phyloP scores from a whole-genome alignment of 1,284 basidiomycete genomes.

The Agaricales sp. region DNA sequence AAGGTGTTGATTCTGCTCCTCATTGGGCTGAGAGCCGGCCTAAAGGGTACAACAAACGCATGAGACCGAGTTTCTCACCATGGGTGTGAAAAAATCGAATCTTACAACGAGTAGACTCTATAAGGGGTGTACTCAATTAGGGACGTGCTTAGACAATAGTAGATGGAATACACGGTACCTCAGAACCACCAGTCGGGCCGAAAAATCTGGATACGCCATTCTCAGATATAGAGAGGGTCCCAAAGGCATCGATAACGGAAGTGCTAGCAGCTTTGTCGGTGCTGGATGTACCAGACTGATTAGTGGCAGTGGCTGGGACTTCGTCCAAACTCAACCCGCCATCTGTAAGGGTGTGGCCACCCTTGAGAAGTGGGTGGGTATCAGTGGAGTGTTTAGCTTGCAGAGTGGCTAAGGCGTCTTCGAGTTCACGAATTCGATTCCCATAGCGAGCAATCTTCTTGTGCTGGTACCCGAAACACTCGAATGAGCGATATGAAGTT shows the following conservation, averaged over 20 bases:
- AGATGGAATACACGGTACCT: no score
- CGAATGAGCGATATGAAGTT: no score
- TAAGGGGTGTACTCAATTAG: no score
- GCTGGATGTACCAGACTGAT: constrained; percentile 24
- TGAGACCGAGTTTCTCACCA: no score
- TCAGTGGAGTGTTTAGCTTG: constrained; percentile 41
- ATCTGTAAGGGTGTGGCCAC: no score
- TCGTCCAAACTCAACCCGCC: constrained; percentile 35
- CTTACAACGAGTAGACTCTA: no score
- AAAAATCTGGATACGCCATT: constrained; percentile 53
- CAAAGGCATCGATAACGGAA: constrained; percentile 43
- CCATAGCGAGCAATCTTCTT: constrained; percentile 34
- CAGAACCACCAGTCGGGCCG: constrained; percentile 51
- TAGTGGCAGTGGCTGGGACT: no score
- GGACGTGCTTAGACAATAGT: no score
- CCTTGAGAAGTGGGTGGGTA: constrained; percentile 51
- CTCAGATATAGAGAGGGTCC: constrained; percentile 52
- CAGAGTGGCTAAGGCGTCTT: constrained; percentile 47
- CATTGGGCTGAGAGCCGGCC: no score
- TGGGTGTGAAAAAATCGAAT: no score
- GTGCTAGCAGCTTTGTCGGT: constrained; percentile 22
- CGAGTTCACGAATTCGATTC: constrained; percentile 52
- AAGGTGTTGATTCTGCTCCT: background rate
- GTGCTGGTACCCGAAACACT: constrained; percentile 58
- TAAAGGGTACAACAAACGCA: no score